Base-by-base conservation (phyloP, 139 green algal species). In the Astrephomene gubernaculifera region DNA sequence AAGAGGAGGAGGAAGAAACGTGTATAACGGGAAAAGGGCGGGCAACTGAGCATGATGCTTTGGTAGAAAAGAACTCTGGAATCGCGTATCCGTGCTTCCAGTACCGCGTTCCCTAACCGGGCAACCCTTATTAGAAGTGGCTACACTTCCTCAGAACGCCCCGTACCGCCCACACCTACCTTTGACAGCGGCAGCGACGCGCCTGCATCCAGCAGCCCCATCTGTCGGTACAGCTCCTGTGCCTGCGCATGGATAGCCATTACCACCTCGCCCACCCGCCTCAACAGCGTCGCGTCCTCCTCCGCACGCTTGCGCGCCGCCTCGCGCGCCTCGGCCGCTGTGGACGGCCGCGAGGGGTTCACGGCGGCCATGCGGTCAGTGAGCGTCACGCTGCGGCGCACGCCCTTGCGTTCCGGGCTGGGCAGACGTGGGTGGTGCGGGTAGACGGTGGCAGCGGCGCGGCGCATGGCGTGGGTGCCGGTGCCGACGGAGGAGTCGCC, bases 201-300 rank as follows among this genome's bases (percentile, higher is more conserved):
- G 4, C 38, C 41, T 4, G 60, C 27, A 14, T 68, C 54, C 54
- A 87, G 57, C 71, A 87, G 31, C 39, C 82, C 82, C 82, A 87
- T n/a, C 69, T 80, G 70, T 1, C 63, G 82, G 41, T 83, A 79
- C 70, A 87, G 70, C 70, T 81, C 82, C 70, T 87, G 71, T 53
- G 85, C 85, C 69, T 89, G 82, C 10, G 31, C 71, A 36, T 87
- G 82, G 0, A 87, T 82, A n/a, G 54, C 53, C 44, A 81, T 71
- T 44, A 67, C 41, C 71, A 82, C 71, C 24, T 79, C 70, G n/a
- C 38, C 82, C 82, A 87, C 61, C 0, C 54, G 71, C n/a, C 63
- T 22, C 60, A 81, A 41, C 70, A 82, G 69, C 57, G 49, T 60
- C 24, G 29, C 64, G 33, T 76, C 82, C 75, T 87, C 70, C 41